A percentile compares a stretch with the other conserved stretches of the same genome.
phyloP scores from a whole-genome alignment of 441 rosid genomes.

The Syzygium syzygioides region DNA sequence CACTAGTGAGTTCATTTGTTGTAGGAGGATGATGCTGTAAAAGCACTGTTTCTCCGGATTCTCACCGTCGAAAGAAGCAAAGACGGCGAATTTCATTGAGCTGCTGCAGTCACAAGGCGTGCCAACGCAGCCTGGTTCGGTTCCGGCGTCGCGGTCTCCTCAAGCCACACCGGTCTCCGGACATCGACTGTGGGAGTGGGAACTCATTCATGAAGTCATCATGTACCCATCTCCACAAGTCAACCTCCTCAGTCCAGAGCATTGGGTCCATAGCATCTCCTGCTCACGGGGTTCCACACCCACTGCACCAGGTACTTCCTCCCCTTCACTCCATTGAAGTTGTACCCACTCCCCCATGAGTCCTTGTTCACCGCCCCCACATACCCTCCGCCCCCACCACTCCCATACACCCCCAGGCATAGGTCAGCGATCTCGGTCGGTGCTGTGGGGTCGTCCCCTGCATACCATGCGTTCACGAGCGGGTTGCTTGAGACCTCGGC shows the following conservation, averaged over 20 bases:
- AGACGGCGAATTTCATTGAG: neutral
- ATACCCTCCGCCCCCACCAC: conserved; percentile 58
- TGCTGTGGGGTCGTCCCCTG: conserved; percentile 49
- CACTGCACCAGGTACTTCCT: conserved; percentile 57
- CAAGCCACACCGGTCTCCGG: neutral
- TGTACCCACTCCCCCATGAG: conserved; percentile 41
- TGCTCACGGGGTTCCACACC: conserved; percentile 46
- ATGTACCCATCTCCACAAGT: neutral
- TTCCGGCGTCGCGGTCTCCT: neutral
- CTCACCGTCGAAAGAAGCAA: neutral
- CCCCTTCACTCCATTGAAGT: conserved; percentile 50
- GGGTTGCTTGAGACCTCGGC: conserved; percentile 58
- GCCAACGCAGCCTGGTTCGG: neutral
- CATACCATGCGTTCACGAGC: conserved; percentile 58
- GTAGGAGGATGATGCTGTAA: neutral
- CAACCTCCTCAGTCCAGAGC: conserved; percentile 26
- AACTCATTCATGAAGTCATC: neutral
- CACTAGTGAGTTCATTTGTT: neutral
- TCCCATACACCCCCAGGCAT: conserved; percentile 51
- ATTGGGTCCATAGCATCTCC: conserved; percentile 59
- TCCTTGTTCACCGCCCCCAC: conserved; percentile 40
- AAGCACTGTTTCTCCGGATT: neutral
- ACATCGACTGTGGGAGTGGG: neutral
- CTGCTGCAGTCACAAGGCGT: neutral
- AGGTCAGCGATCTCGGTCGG: conserved; percentile 59